phyloP scores from a whole-genome alignment of 306 rosid species.

The Styphnolobium japonicum region DNA sequence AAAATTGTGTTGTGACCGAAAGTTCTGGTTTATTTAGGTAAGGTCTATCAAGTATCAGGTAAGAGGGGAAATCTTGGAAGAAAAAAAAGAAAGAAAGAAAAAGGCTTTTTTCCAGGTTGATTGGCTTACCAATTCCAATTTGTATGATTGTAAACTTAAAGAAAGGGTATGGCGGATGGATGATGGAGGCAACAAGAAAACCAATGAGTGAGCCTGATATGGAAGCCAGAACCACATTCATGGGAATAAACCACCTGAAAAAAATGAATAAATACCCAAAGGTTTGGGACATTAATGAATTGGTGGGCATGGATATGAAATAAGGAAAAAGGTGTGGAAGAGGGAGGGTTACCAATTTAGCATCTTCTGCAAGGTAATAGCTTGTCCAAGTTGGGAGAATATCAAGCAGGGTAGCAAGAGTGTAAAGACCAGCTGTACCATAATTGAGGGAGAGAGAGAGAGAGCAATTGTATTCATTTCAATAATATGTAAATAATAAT shows the following conservation, averaged over 20 bases:
- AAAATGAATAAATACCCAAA: background rate
- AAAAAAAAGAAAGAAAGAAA: too few species aligned
- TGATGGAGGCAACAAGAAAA: conserved; percentile 57
- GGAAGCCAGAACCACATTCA: conserved; percentile 69
- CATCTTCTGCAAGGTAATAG: conserved; percentile 78
- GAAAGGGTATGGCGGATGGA: conserved; percentile 92
- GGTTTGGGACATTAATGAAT: too few species aligned
- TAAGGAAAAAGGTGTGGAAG: background rate
- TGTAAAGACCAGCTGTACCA: conserved; percentile 81
- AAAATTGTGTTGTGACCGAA: too few species aligned
- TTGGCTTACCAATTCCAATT: conserved; percentile 79
- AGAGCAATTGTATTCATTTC: too few species aligned
- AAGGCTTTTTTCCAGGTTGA: background rate
- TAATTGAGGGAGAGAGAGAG: background rate
- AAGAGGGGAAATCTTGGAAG: background rate
- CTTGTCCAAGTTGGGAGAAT: conserved; percentile 91
- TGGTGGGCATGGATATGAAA: background rate
- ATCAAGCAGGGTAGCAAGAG: conserved; percentile 93
- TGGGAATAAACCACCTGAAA: conserved; percentile 97
- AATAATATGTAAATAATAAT: too few species aligned
- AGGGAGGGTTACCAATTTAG: conserved; percentile 81
- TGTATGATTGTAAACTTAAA: conserved; percentile 89
- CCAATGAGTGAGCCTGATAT: conserved; percentile 87
- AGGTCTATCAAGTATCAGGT: background rate
- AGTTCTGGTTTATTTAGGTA: background rate